phyloP scores from a whole-genome alignment of 371 early-diverging fungal genomes.

The Sporodiniella umbellata region DNA sequence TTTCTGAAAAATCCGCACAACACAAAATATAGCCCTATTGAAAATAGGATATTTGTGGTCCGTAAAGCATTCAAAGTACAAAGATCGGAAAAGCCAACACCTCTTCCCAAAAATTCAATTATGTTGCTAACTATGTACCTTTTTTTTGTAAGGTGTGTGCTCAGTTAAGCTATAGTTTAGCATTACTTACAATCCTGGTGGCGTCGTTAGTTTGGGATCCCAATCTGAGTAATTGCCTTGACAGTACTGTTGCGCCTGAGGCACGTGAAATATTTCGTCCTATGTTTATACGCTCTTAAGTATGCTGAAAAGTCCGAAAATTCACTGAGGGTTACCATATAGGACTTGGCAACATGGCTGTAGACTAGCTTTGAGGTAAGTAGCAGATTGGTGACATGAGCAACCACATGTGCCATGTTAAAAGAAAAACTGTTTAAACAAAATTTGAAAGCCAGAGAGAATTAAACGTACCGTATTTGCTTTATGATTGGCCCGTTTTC shows the following conservation, averaged over 20 bases:
- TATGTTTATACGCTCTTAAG: slow-evolving; percentile 12
- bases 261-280: slow-evolving; percentile 95
- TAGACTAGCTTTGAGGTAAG: slow-evolving; percentile 27
- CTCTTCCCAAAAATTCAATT: slow-evolving; percentile 6
- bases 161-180: background rate
- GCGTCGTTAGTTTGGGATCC: slow-evolving; percentile 95
- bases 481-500: background rate
- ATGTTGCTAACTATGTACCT: slow-evolving; percentile 49
- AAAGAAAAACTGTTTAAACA: slow-evolving; percentile 2
- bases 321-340: slow-evolving; percentile 49
- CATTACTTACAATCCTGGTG: slow-evolving; percentile 85
- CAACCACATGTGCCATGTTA: slow-evolving; percentile 1
- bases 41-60: slow-evolving; percentile 57
- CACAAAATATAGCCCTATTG: slow-evolving; percentile 46
- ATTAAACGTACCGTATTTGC: background rate
- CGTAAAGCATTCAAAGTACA: slow-evolving; percentile 58
- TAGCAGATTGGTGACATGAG: slow-evolving; percentile 18
- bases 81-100: slow-evolving; percentile 5
- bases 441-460: background rate
- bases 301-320: background rate
- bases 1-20: slow-evolving; percentile 29
- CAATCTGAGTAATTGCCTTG: slow-evolving; percentile 64
- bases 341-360: slow-evolving; percentile 43
- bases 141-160: background rate
- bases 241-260: slow-evolving; percentile 89